Conservation (phyloP, 2,329 filamentous ascomycete species). For the Lasiodiplodia gonubiensis region DNA sequence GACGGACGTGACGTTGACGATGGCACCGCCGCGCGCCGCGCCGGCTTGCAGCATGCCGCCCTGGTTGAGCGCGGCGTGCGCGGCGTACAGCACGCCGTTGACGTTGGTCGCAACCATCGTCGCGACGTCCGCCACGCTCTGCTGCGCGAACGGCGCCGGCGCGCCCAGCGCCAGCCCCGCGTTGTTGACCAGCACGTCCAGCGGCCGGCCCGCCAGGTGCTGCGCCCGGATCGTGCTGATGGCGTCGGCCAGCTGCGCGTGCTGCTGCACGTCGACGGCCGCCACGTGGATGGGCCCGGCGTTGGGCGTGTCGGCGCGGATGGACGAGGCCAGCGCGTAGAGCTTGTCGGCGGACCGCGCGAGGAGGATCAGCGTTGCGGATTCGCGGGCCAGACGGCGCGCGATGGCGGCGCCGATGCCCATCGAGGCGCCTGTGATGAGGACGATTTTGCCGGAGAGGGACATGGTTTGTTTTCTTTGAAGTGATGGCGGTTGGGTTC, state of each 20-base stretch:
- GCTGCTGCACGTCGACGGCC: slow-evolving; percentile 41
- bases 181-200: slow-evolving; percentile 57
- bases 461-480: slow-evolving; percentile 34
- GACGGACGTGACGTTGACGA: slow-evolving; percentile 56
- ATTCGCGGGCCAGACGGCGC: slow-evolving; percentile 44
- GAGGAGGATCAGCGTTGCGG: slow-evolving; percentile 52
- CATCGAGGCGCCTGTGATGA: slow-evolving; percentile 51
- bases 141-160: slow-evolving; percentile 50
- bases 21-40: slow-evolving; percentile 50
- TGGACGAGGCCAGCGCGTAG: slow-evolving; percentile 32
- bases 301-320: slow-evolving; percentile 24
- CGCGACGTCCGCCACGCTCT: slow-evolving; percentile 50
- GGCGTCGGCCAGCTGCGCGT: slow-evolving; percentile 42
- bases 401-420: slow-evolving; percentile 56
- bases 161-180: slow-evolving; percentile 57
- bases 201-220: slow-evolving; percentile 38
- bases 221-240: slow-evolving; percentile 39
- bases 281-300: slow-evolving; percentile 32
- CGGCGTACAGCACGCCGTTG: slow-evolving; percentile 55
- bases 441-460: slow-evolving; percentile 34
- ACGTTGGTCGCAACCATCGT: slow-evolving; percentile 58
- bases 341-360: slow-evolving; percentile 46
- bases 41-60: slow-evolving; percentile 48
- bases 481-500: neutral
- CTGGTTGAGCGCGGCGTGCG: slow-evolving; percentile 53